Conservation (phyloP, 208 protist species). For the Naegleria gruberi region DNA sequence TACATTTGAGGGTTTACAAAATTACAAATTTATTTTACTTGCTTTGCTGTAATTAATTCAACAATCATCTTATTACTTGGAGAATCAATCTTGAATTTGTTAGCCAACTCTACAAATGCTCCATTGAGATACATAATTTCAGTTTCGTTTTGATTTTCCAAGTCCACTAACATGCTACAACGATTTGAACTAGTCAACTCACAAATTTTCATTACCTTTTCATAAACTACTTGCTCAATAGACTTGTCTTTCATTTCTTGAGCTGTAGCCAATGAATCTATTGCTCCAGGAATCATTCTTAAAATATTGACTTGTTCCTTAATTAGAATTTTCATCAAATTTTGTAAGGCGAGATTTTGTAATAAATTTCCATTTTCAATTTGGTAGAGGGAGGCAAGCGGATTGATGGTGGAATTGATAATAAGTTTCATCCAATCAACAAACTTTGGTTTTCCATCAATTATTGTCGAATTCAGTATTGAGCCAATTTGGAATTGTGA, state of each 20-base stretch:
- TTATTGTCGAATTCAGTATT: not conserved
- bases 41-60: not conserved
- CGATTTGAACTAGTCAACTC: not conserved
- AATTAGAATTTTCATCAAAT: conserved; percentile 28
- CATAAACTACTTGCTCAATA: not conserved
- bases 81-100: not conserved
- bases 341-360: not conserved
- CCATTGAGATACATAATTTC: not conserved
- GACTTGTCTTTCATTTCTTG: not conserved
- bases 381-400: conserved; percentile 38
- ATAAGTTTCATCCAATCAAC: conserved; percentile 47
- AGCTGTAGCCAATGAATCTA: not conserved
- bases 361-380: conserved; percentile 26
- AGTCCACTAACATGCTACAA: not conserved
- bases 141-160: not conserved
- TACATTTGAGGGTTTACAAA: no score
- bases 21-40: no score
- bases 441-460: not conserved
- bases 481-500: not conserved
- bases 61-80: not conserved
- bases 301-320: conserved; percentile 28
- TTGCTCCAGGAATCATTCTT: not conserved
- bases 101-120: not conserved
- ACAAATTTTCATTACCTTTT: not conserved
- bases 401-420: conserved; percentile 50